A percentile compares a stretch with the other conserved stretches of the same genome.
These are phyloP conservation scores for Tolypocladium ophioglossoides DNA, from an alignment of 2,329 filamentous ascomycete species.

Conservation along the genomic window DNA sequence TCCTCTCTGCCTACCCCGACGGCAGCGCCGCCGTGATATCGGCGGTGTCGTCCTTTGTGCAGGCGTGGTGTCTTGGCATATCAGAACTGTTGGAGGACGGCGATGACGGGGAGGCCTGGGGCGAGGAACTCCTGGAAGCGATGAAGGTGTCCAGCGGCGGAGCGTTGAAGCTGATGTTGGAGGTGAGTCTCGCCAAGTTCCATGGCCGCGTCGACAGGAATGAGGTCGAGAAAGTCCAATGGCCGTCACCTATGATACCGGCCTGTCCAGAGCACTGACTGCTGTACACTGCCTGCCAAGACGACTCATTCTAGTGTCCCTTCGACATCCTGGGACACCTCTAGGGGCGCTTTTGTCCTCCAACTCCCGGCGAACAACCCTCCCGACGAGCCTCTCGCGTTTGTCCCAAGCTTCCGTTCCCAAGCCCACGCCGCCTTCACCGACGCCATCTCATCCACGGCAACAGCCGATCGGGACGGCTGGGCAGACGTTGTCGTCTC, in stretches of 20 bases:
- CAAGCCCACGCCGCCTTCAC: neutral
- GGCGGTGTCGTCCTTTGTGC: conserved; percentile 20
- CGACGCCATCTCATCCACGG: neutral
- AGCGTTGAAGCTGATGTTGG: conserved; percentile 19
- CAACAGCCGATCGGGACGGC: conserved; percentile 9
- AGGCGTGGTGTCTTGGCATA: conserved; percentile 28
- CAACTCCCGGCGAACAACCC: neutral
- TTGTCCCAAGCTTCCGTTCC: neutral
- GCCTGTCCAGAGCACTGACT: neutral
- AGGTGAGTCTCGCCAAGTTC: conserved; percentile 15
- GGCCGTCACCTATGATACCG: no score
- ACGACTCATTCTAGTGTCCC: neutral
- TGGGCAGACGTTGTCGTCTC: neutral
- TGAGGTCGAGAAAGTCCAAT: no score
- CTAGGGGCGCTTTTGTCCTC: neutral
- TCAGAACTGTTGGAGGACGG: conserved; percentile 29
- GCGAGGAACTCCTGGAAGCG: conserved; percentile 29
- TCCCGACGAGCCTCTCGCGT: neutral
- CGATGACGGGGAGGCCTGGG: conserved; percentile 26
- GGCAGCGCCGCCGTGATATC: conserved; percentile 23
- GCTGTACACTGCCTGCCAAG: neutral
- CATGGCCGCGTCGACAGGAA: neutral
- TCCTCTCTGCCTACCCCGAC: conserved; percentile 28
- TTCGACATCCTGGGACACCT: neutral
- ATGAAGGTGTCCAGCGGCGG: conserved; percentile 7